Evolutionary conservation across 176 grass and related monocot genomes (phyloP).

Genomic region (Poa pratensis): DNA sequence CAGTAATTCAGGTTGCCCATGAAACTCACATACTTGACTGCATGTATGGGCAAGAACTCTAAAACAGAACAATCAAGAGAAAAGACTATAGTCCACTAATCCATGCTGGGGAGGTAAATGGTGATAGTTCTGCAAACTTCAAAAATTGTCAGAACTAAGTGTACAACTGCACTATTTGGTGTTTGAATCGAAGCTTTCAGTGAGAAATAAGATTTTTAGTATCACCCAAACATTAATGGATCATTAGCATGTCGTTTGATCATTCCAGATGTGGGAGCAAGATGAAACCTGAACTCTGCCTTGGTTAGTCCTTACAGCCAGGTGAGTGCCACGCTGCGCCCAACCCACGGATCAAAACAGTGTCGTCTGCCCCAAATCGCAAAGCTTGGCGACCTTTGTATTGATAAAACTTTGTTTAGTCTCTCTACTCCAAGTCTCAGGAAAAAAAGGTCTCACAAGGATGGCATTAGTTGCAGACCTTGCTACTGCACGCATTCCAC

Average conservation of each 20-base stretch:
- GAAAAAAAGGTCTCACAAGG: neutral
- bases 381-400: constrained; percentile 92
- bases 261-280: neutral
- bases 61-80: neutral
- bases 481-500: constrained; percentile 99
- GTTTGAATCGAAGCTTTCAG: neutral
- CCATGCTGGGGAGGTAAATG: neutral
- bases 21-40: neutral
- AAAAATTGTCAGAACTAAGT: neutral
- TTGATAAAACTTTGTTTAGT: neutral
- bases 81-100: neutral
- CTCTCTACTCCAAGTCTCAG: neutral
- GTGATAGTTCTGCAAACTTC: neutral
- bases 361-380: constrained; percentile 88
- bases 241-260: neutral
- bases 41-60: neutral
- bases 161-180: neutral
- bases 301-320: constrained; percentile 89
- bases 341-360: constrained; percentile 87
- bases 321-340: constrained; percentile 83
- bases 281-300: constrained; percentile 85
- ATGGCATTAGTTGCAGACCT: constrained; percentile 42
- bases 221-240: neutral
- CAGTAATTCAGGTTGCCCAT: neutral
- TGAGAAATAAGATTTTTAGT: neutral